A percentile compares a stretch with the other conserved stretches of the same genome.
These are phyloP conservation scores for Trichoderma atrobrunneum DNA, from an alignment of 2,329 filamentous ascomycete genomes.

Conservation along the genomic window DNA sequence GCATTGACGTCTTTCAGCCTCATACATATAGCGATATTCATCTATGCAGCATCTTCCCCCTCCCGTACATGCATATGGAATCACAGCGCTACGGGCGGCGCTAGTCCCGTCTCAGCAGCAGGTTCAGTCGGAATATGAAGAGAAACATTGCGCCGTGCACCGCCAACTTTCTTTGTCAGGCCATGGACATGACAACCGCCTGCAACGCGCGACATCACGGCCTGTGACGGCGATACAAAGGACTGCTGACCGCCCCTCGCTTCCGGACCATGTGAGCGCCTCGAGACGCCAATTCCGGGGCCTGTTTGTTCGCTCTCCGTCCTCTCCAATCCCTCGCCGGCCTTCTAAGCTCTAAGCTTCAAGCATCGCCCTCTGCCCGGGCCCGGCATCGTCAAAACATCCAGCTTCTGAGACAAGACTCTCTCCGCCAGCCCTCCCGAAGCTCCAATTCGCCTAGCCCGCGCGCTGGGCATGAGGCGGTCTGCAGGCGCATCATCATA, in stretches of 20 bases:
- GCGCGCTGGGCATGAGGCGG: constrained; percentile 22
- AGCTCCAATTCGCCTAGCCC: constrained; percentile 14
- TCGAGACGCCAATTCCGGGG: constrained; percentile 8
- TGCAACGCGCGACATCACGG: constrained; percentile 9
- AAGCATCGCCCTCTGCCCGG: not conserved
- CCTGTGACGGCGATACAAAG: constrained; percentile 1
- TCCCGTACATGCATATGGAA: not conserved
- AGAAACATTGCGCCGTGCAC: constrained; percentile 17
- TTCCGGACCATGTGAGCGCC: constrained; percentile 17
- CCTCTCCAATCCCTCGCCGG: not conserved
- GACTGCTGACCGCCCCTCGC: constrained; percentile 5
- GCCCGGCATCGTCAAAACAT: not conserved
- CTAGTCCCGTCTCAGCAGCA: constrained; percentile 11
- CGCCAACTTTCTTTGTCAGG: constrained; percentile 15
- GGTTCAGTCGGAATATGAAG: not conserved
- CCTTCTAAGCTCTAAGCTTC: not conserved
- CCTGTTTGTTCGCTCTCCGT: constrained; percentile 7
- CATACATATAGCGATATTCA: not conserved
- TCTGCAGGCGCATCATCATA: constrained; percentile 21
- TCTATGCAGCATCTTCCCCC: not conserved
- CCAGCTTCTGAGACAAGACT: not conserved
- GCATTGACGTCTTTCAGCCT: not conserved
- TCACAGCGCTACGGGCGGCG: not conserved
- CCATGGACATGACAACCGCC: constrained; percentile 12
- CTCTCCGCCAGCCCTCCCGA: not conserved